phyloP scores from a whole-genome alignment of 345 rosid genomes.

The Adansonia digitata region DNA sequence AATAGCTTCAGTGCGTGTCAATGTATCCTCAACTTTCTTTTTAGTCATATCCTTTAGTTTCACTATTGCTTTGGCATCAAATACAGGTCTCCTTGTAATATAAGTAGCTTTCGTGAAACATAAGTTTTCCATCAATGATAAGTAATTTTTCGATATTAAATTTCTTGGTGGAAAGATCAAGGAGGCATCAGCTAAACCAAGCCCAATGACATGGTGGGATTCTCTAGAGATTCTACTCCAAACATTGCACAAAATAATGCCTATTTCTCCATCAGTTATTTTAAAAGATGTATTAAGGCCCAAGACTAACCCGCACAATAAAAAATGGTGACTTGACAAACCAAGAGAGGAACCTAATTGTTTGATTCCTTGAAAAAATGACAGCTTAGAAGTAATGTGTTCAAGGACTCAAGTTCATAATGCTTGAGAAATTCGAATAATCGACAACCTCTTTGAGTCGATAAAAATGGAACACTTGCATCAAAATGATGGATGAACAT shows the following conservation, averaged over 20 bases:
- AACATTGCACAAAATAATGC: neutral
- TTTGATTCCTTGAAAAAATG: constrained; percentile 2
- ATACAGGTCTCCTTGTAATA: neutral
- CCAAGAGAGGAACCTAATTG: neutral
- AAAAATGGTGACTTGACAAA: constrained; percentile 1
- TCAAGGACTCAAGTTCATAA: neutral
- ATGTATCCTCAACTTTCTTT: neutral
- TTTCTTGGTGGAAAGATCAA: neutral
- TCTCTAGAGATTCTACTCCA: neutral
- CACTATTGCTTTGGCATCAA: neutral
- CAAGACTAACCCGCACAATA: neutral
- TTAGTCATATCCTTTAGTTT: neutral
- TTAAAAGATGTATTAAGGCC: neutral
- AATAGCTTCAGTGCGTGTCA: neutral
- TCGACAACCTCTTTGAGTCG: neutral
- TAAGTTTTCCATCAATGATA: constrained; percentile 4
- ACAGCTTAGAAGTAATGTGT: constrained; percentile 1
- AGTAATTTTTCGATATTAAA: neutral
- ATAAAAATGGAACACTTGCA: neutral
- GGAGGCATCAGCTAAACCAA: neutral
- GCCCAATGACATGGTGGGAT: neutral
- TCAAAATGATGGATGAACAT: neutral
- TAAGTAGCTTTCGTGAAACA: constrained; percentile 2
- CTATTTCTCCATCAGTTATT: neutral
- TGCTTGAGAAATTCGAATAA: neutral